phyloP scores from a whole-genome alignment of 2,329 filamentous ascomycete genomes.

The Diaporthe sp. region DNA sequence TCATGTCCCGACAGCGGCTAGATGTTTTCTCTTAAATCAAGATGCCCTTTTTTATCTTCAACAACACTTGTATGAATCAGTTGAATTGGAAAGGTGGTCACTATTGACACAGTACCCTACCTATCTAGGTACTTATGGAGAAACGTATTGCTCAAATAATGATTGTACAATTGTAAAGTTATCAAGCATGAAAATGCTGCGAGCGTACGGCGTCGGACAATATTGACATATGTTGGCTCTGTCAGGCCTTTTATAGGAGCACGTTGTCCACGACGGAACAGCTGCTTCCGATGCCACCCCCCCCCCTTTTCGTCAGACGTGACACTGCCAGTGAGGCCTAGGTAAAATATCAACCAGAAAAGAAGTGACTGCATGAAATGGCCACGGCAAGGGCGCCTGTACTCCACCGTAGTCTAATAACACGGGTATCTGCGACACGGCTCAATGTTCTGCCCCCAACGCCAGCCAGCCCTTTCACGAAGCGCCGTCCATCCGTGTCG shows the following conservation, averaged over 20 bases:
- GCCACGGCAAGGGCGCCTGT: not conserved
- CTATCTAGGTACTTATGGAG: not conserved
- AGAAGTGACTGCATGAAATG: too few relatives aligned
- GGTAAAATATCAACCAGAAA: not conserved
- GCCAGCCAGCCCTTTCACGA: not conserved
- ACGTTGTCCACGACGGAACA: not conserved
- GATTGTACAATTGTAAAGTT: not conserved
- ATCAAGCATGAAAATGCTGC: not conserved
- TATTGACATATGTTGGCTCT: not conserved
- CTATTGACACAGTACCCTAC: not conserved
- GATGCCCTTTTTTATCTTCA: too few relatives aligned
- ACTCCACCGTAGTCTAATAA: constrained; percentile 17
- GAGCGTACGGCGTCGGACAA: too few relatives aligned
- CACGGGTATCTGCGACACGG: not conserved
- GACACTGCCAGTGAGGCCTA: not conserved
- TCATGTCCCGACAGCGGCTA: not conserved
- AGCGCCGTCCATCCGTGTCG: not conserved
- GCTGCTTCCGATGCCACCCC: not conserved
- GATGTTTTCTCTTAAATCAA: too few relatives aligned
- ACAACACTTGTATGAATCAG: not conserved
- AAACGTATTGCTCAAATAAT: too few relatives aligned
- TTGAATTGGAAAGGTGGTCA: not conserved
- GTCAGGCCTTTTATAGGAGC: too few relatives aligned
- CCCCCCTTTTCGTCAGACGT: not conserved
- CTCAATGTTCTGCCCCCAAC: not conserved